phyloP scores from a whole-genome alignment of 495 filamentous ascomycete genomes.

The Cercophora sp. region DNA sequence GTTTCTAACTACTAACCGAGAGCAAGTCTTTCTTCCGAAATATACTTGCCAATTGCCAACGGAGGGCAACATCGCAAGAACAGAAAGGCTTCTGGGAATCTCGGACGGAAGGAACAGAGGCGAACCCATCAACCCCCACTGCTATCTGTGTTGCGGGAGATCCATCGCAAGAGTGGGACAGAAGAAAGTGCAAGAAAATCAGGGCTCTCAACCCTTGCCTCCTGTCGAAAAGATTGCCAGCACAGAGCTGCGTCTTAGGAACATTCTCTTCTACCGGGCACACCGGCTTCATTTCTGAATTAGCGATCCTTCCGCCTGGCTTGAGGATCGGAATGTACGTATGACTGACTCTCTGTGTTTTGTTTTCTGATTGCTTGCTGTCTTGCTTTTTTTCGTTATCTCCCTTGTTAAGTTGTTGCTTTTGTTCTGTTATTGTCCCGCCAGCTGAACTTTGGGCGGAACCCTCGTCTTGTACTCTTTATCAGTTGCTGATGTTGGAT shows the following conservation, averaged over 20 bases:
- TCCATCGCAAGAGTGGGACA: too few species aligned
- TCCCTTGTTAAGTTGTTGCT: conserved; percentile 5
- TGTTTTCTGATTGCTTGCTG: conserved; percentile 12
- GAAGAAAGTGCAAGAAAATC: conserved; percentile 8
- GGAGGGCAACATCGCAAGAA: too few species aligned
- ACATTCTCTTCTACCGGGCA: conserved; percentile 17
- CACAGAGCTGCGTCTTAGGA: conserved; percentile 31
- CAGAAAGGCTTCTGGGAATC: too few species aligned
- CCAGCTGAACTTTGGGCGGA: not conserved
- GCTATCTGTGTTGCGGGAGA: too few species aligned
- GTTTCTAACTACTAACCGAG: too few species aligned
- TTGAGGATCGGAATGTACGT: conserved; percentile 35
- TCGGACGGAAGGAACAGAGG: too few species aligned
- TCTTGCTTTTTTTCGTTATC: conserved; percentile 5
- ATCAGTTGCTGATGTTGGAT: conserved; percentile 22
- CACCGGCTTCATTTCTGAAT: conserved; percentile 15
- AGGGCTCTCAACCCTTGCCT: too few species aligned
- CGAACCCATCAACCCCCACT: too few species aligned
- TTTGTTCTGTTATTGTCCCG: not conserved
- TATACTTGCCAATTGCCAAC: too few species aligned
- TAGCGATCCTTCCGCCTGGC: conserved; percentile 18
- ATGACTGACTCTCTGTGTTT: conserved; percentile 23
- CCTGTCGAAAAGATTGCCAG: conserved; percentile 24
- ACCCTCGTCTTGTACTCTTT: not conserved
- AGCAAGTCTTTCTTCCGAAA: too few species aligned